A percentile compares a stretch with the other conserved stretches of the same genome.
Conservation (phyloP, 116 monocot genomes). For the Posidonia oceanica region DNA sequence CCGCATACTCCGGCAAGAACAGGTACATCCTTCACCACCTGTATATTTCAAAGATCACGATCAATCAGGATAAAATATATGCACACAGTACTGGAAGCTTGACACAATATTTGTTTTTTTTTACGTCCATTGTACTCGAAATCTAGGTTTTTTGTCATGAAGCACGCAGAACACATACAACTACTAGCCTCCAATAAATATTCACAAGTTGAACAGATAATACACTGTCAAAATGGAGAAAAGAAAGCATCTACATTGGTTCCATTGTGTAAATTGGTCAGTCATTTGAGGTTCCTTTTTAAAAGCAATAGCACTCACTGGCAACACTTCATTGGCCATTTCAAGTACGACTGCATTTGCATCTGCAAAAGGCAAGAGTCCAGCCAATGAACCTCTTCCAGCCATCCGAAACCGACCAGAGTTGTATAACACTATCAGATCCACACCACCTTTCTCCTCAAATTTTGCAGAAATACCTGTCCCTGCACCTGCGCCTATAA, state of each 20-base stretch:
- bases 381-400: conserved; percentile 89
- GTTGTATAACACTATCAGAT: conserved; percentile 85
- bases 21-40: conserved; percentile 84
- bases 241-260: too few species aligned
- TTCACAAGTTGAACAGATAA: too few species aligned
- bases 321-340: conserved; percentile 95
- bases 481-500: conserved; percentile 97
- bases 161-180: too few species aligned
- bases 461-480: conserved; percentile 97
- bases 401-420: conserved; percentile 96
- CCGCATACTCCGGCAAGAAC: conserved; percentile 98
- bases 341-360: conserved; percentile 93
- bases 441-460: conserved; percentile 94
- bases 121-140: too few species aligned
- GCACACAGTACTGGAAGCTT: too few species aligned
- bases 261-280: too few species aligned
- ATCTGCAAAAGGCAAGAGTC: conserved; percentile 93
- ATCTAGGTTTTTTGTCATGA: too few species aligned
- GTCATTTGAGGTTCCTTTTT: too few species aligned
- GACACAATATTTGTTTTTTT: too few species aligned
- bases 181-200: too few species aligned
- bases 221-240: too few species aligned
- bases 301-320: conserved; percentile 32
- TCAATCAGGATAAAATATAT: too few species aligned
- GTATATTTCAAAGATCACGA: neutral